Conservation (phyloP, 2,329 filamentous ascomycete genomes). For the Davidsoniella neocaledoniae region DNA sequence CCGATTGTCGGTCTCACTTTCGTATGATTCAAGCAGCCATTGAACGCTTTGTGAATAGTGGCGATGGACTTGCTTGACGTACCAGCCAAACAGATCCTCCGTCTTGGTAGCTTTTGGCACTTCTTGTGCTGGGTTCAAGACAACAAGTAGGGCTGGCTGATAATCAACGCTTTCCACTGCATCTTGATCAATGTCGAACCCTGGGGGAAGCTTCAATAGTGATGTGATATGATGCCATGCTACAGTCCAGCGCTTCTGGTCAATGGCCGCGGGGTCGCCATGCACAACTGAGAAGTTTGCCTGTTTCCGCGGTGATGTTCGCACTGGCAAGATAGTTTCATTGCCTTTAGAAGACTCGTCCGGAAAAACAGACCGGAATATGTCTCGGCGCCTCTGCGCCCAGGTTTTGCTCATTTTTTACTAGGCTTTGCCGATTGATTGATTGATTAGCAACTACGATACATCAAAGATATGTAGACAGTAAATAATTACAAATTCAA, state of each 20-base stretch:
- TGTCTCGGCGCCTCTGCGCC: conserved; percentile 27
- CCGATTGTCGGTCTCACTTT: no score
- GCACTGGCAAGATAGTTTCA: conserved; percentile 4
- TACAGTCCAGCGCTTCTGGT: conserved; percentile 42
- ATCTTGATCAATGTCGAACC: conserved; percentile 34
- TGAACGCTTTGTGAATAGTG: conserved; percentile 45
- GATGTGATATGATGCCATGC: conserved; percentile 47
- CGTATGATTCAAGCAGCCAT: conserved; percentile 30
- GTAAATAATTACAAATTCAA: no score
- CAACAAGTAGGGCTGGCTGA: conserved; percentile 33
- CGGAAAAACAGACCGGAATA: conserved; percentile 40
- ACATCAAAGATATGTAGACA: no score
- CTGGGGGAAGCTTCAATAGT: conserved; percentile 37
- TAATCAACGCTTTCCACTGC: conserved; percentile 35
- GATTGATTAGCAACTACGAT: no score
- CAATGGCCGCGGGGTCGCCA: conserved; percentile 17
- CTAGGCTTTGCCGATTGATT: no score
- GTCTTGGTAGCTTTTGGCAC: conserved; percentile 34
- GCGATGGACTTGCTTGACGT: conserved; percentile 40
- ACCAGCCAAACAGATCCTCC: conserved; percentile 42
- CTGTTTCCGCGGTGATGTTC: conserved; percentile 10
- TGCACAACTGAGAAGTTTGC: background rate
- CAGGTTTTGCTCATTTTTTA: conserved; percentile 8
- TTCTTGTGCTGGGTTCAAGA: conserved; percentile 30
- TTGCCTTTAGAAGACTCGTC: conserved; percentile 25